These are phyloP conservation scores for Blastobotrys raffinosifermentans DNA, from an alignment of 1,139 yeast genomes.

Conservation along the genomic window DNA sequence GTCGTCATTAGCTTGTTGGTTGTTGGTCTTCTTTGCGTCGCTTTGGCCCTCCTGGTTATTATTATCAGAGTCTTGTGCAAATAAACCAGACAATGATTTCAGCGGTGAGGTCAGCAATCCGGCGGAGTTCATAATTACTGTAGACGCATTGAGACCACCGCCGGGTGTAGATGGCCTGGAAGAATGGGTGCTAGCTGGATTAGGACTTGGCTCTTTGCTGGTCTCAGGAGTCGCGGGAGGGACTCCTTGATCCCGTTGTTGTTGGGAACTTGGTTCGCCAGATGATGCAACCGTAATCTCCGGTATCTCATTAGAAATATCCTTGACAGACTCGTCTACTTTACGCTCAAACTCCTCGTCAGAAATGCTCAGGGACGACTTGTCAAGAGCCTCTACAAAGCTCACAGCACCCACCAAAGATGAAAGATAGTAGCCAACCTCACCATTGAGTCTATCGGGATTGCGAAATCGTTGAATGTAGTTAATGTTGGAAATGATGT, in stretches of 20 bases:
- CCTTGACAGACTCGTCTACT: conserved; percentile 31
- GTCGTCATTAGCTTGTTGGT: conserved; percentile 3
- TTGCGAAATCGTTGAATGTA: conserved; percentile 82
- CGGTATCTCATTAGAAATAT: conserved; percentile 17
- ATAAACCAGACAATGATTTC: conserved; percentile 28
- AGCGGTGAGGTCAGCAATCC: conserved; percentile 34
- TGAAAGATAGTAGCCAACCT: conserved; percentile 79
- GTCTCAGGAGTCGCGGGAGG: conserved; percentile 28
- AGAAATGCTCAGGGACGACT: conserved; percentile 54
- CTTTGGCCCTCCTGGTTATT: conserved; percentile 8
- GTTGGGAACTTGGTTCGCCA: conserved; percentile 15
- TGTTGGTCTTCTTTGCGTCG: conserved; percentile 3
- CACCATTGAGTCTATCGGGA: conserved; percentile 74
- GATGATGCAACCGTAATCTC: conserved; percentile 16
- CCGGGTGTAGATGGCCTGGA: neutral
- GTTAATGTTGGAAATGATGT: conserved; percentile 68
- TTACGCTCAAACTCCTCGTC: conserved; percentile 52
- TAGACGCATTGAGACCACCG: conserved; percentile 26
- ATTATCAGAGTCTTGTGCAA: conserved; percentile 24
- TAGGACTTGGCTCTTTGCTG: conserved; percentile 5
- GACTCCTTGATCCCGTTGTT: too few relatives aligned
- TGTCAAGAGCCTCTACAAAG: conserved; percentile 59
- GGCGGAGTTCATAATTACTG: conserved; percentile 34
- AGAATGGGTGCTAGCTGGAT: conserved; percentile 4
- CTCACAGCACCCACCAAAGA: conserved; percentile 82